Percentiles rank a stretch among this genome's conserved stretches.
These are phyloP conservation scores for Epichloe bromicola DNA, from an alignment of 2,329 filamentous ascomycete species.

Conservation along the genomic window DNA sequence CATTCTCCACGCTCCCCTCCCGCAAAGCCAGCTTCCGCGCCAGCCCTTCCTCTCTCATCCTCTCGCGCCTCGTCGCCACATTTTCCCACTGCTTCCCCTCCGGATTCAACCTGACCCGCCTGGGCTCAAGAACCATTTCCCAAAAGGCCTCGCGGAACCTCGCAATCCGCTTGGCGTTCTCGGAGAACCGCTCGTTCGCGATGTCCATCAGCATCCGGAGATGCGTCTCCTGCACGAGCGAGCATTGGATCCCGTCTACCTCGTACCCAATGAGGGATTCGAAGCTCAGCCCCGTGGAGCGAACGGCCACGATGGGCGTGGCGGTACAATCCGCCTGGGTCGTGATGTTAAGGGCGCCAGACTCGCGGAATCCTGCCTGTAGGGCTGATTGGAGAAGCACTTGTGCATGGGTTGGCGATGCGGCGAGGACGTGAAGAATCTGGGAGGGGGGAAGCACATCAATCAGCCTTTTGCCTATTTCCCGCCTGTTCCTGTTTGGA, in stretches of 20 bases:
- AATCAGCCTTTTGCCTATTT: slow-evolving; percentile 52
- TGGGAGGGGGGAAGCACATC: slow-evolving; percentile 20
- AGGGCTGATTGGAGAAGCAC: slow-evolving; percentile 62
- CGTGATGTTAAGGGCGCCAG: slow-evolving; percentile 60
- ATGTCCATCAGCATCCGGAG: slow-evolving; percentile 54
- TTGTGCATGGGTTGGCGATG: slow-evolving; percentile 63
- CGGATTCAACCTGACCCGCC: slow-evolving; percentile 14
- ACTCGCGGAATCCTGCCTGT: slow-evolving; percentile 79
- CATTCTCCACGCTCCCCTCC: slow-evolving; percentile 5
- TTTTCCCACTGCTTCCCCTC: slow-evolving; percentile 42
- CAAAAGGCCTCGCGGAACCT: slow-evolving; percentile 45
- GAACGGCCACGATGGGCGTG: slow-evolving; percentile 68
- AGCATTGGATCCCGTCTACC: slow-evolving; percentile 23
- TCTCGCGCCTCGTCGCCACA: slow-evolving; percentile 34
- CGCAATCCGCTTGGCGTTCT: slow-evolving; percentile 55
- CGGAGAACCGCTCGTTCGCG: slow-evolving; percentile 60
- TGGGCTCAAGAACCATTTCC: slow-evolving; percentile 15
- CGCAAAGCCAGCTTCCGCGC: slow-evolving; percentile 33
- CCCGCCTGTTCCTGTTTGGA: slow-evolving; percentile 44
- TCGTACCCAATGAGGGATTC: slow-evolving; percentile 64
- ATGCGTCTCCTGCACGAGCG: slow-evolving; percentile 53
- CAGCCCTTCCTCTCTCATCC: slow-evolving; percentile 47
- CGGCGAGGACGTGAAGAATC: slow-evolving; percentile 81
- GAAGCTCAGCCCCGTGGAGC: slow-evolving; percentile 69
- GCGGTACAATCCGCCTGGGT: slow-evolving; percentile 20